Evolutionary conservation across 768 basidiomycete species (phyloP), one percentile per base, ranked within the genome.

Genomic region (Mycena indigotica): DNA sequence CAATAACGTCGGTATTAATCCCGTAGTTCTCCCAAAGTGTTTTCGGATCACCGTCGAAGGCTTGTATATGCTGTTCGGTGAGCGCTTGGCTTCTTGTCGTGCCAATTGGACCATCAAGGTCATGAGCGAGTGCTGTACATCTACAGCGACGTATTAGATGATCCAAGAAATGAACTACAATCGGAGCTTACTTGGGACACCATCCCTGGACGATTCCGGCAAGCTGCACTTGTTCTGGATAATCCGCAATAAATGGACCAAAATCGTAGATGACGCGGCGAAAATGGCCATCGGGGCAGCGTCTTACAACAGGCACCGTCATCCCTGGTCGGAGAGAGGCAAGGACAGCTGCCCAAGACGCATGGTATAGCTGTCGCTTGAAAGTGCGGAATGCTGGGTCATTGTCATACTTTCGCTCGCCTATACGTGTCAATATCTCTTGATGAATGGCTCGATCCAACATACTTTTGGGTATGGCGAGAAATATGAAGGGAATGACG

Each of bases 211-310:
- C 58, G 3, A 70, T 61, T 25, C 67, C 56, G 0, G 63, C 56
- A 0, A 68, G 45, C 24, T 53, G 60, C 0, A 64, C 65, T 28
- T 73, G 72, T 49, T 72, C 70, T 0, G 69, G 72, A 52, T 72
- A 72, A 45, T 71, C 71, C 0, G 68, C 67, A 28, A 72, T 70
- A n/a, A n/a, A n/a, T n/a, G n/a, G n/a, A n/a, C n/a, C n/a, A n/a
- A n/a, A n/a, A n/a, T n/a, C n/a, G n/a, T 64, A 72, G 1, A 72
- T 65, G 0, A 48, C 59, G 0, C 60, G 65, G 1, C 64, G 61
- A 35, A 62, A 70, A 35, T 71, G 67, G 0, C 69, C 66, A 58
- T 73, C 68, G 0, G 71, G 69, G 45, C 72, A 73, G 0, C 52
- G 65, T 4, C 62, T 23, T 2, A 70, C 56, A 15, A 62, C 66